Percentiles rank a stretch among this genome's conserved stretches.
Evolutionary conservation across 2,329 filamentous ascomycete species (phyloP).

Genomic region (Neurospora sp.): DNA sequence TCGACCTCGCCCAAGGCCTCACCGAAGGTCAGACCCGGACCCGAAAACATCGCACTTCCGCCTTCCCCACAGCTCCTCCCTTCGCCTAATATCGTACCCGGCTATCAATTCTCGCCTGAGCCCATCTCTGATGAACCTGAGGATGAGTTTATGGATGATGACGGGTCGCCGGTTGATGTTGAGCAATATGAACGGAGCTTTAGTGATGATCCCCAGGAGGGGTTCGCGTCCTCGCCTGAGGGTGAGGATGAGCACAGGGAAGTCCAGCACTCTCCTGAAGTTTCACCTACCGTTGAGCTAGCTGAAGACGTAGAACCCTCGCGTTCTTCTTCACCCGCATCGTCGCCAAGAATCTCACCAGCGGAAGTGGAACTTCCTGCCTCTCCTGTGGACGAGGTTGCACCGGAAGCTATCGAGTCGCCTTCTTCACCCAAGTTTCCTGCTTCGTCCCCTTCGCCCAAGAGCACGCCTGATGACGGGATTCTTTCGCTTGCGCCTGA

Average conservation of each 20-base stretch:
- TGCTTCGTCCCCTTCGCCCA: neutral
- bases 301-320: neutral
- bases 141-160: neutral
- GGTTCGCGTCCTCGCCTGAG: neutral
- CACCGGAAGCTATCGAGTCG: neutral
- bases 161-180: neutral
- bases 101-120: neutral
- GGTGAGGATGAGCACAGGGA: neutral
- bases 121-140: neutral
- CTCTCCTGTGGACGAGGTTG: neutral
- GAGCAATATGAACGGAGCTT: neutral
- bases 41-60: neutral
- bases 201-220: neutral
- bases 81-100: neutral
- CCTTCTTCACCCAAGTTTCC: neutral
- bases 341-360: neutral
- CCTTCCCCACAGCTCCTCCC: neutral
- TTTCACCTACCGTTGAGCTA: neutral
- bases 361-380: neutral
- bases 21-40: neutral
- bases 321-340: neutral
- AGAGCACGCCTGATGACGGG: neutral
- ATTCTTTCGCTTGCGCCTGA: neutral
- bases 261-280: neutral
- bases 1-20: neutral